Conservation (phyloP, 352 stramenopile species). For the Phytopythium helicoides region DNA sequence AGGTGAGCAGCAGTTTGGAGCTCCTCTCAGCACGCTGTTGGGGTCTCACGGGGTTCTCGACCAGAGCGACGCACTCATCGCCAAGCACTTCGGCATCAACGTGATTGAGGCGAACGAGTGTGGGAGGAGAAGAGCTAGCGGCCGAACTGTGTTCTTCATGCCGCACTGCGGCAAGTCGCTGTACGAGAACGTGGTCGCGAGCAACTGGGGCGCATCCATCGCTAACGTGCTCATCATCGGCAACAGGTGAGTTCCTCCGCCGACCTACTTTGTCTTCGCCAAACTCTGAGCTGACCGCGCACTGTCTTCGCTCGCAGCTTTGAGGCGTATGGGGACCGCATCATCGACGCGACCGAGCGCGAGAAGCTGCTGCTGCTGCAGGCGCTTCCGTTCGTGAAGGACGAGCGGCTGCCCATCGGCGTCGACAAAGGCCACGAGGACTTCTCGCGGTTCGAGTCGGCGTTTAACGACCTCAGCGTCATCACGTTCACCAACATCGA, state of each 20-base stretch:
- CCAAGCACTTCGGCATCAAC: slow-evolving; percentile 31
- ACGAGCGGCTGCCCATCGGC: slow-evolving; percentile 37
- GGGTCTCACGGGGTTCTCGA: background rate
- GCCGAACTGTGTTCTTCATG: slow-evolving; percentile 90
- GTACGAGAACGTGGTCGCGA: slow-evolving; percentile 88
- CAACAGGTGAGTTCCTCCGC: slow-evolving; percentile 75
- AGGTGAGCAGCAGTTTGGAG: slow-evolving; percentile 22
- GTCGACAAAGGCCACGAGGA: slow-evolving; percentile 49
- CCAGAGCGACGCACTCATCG: slow-evolving; percentile 61
- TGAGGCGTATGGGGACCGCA: slow-evolving; percentile 68
- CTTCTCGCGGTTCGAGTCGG: slow-evolving; percentile 60
- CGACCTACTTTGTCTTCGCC: too few relatives aligned
- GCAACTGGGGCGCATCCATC: slow-evolving; percentile 61
- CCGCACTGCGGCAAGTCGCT: slow-evolving; percentile 85
- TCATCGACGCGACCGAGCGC: slow-evolving; percentile 44
- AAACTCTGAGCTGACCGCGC: background rate
- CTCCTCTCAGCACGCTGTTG: background rate
- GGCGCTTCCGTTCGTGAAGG: slow-evolving; percentile 45
- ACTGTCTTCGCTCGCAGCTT: slow-evolving; percentile 37
- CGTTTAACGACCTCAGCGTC: slow-evolving; percentile 70
- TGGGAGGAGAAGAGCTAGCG: slow-evolving; percentile 28
- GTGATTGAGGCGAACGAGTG: slow-evolving; percentile 69
- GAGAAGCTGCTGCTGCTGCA: slow-evolving; percentile 41
- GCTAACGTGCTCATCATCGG: slow-evolving; percentile 72
- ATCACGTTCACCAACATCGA: slow-evolving; percentile 18